phyloP scores from a whole-genome alignment of 306 rosid genomes.

The Oxytropis ochrocephala region DNA sequence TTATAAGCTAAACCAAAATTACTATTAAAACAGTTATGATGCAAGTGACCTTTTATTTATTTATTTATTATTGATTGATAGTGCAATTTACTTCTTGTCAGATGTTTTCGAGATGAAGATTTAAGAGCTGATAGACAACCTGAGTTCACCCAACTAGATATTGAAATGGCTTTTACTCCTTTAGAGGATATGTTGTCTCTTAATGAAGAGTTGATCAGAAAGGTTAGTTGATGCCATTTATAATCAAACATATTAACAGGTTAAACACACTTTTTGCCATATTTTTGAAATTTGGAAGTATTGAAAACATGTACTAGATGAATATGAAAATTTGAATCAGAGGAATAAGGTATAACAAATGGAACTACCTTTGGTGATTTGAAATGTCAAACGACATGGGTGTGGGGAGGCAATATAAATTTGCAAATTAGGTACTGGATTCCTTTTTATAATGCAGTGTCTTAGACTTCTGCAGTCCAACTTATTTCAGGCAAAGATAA shows the following conservation, averaged over 20 bases:
- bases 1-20: neutral
- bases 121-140: constrained; percentile 96
- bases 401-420: too few relatives aligned
- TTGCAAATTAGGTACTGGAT: too few relatives aligned
- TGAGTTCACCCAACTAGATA: constrained; percentile 95
- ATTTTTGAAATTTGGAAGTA: neutral
- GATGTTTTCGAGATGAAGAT: constrained; percentile 98
- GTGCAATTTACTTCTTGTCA: constrained; percentile 24
- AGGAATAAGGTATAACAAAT: neutral
- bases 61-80: neutral
- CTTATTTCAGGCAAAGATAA: too few relatives aligned
- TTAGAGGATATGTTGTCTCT: constrained; percentile 80
- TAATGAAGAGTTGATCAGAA: constrained; percentile 90
- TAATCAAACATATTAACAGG: neutral
- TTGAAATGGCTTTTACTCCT: constrained; percentile 93
- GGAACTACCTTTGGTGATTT: neutral
- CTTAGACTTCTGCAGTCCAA: too few relatives aligned
- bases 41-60: neutral
- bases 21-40: neutral
- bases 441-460: too few relatives aligned
- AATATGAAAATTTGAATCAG: neutral
- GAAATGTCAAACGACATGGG: neutral
- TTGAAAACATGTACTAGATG: constrained; percentile 1
- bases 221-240: constrained; percentile 41
- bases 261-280: neutral